phyloP scores from a whole-genome alignment of 306 rosid genomes.

The Cajanus cajan region DNA sequence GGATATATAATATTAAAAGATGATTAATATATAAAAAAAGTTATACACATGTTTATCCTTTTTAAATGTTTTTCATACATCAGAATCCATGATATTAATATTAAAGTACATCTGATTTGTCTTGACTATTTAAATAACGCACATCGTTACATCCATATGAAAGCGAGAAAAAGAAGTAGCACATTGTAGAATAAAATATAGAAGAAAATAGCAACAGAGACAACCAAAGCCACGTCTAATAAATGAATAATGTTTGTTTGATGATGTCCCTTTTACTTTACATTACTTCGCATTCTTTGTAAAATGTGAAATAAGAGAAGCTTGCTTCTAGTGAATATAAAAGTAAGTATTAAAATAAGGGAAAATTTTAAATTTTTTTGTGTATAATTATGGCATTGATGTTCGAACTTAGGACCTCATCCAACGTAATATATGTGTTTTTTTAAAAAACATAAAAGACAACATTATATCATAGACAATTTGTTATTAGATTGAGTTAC shows the following conservation, averaged over 20 bases:
- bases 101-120: background rate
- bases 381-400: no score
- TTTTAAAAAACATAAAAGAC: no score
- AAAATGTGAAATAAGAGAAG: background rate
- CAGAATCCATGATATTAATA: conserved; percentile 24
- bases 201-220: conserved; percentile 25
- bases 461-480: no score
- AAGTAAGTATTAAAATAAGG: no score
- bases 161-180: conserved; percentile 32
- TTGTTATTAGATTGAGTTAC: no score
- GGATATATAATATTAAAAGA: background rate
- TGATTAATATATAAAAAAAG: background rate
- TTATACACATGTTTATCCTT: conserved; percentile 15
- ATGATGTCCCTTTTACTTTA: background rate
- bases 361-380: no score
- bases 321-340: background rate
- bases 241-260: background rate
- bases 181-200: conserved; percentile 30
- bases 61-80: conserved; percentile 20
- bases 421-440: background rate
- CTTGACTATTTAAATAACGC: conserved; percentile 33
- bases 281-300: background rate
- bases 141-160: conserved; percentile 2
- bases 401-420: no score
- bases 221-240: conserved; percentile 45